These are phyloP conservation scores for Petunia axillaris DNA, from an alignment of 257 asterid genomes.

Conservation along the genomic window DNA sequence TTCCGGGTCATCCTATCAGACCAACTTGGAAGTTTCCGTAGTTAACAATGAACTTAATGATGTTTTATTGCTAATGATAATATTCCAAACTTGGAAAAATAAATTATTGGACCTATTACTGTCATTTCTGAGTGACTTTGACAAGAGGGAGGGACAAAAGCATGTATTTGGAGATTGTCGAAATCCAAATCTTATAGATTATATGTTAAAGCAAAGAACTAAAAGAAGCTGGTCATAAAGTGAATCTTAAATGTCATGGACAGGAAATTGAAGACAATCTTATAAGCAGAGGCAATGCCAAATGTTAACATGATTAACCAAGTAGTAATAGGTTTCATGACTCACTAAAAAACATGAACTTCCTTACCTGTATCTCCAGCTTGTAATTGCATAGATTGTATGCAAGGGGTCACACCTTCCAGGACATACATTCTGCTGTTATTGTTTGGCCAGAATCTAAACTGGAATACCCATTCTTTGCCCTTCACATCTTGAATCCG, in stretches of 20 bases:
- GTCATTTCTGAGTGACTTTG: slow-evolving; percentile 15
- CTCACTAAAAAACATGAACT: background rate
- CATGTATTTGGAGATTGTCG: background rate
- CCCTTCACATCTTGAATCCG: slow-evolving; percentile 97
- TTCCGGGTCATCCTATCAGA: background rate
- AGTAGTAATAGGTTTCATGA: background rate
- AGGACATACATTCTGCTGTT: slow-evolving; percentile 95
- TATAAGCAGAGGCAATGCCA: background rate
- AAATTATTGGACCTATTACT: background rate
- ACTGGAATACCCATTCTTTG: slow-evolving; percentile 96
- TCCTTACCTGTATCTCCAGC: slow-evolving; percentile 96
- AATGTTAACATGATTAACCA: background rate
- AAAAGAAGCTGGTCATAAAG: background rate
- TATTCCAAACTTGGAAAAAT: slow-evolving; percentile 4
- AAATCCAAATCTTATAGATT: background rate
- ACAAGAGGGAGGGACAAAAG: background rate
- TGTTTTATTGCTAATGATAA: slow-evolving; percentile 5
- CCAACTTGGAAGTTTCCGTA: background rate
- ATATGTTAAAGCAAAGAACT: background rate
- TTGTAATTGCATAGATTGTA: slow-evolving; percentile 95
- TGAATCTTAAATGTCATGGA: background rate
- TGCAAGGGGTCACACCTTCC: slow-evolving; percentile 98
- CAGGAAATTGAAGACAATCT: background rate
- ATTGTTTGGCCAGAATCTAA: slow-evolving; percentile 97
- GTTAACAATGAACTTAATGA: background rate